Evolutionary conservation across 176 grass and related monocot genomes (phyloP).

Genomic region (Pontederia paniculata): DNA sequence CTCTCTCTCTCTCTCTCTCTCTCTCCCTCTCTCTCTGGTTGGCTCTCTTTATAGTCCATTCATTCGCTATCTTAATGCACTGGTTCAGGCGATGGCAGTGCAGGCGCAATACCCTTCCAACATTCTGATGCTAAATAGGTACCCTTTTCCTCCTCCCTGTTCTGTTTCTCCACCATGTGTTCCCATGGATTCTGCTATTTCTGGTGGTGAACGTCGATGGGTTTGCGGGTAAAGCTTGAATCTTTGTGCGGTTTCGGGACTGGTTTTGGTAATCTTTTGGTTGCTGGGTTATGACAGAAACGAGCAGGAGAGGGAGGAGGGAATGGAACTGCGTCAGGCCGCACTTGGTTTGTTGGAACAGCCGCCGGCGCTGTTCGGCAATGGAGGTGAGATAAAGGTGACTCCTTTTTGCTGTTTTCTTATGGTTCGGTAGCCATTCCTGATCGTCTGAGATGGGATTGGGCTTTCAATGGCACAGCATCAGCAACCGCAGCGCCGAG

Average conservation of each 20-base stretch:
- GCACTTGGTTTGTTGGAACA: constrained; percentile 9
- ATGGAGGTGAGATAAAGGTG: constrained; percentile 15
- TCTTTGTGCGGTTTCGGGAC: background rate
- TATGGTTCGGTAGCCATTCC: background rate
- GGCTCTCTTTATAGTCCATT: background rate
- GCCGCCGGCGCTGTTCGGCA: constrained; percentile 26
- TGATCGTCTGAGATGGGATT: constrained; percentile 16
- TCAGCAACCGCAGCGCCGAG: constrained; percentile 23
- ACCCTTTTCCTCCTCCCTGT: background rate
- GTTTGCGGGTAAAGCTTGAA: background rate
- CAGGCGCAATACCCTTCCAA: constrained; percentile 6
- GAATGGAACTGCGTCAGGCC: constrained; percentile 25
- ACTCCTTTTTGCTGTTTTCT: background rate
- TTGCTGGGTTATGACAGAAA: constrained; percentile 28
- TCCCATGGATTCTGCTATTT: background rate
- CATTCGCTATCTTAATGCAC: too few species aligned
- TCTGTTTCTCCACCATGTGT: too few species aligned
- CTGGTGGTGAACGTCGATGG: too few species aligned
- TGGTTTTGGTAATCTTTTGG: background rate
- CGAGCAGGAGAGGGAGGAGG: constrained; percentile 39
- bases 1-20: background rate
- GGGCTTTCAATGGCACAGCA: constrained; percentile 17
- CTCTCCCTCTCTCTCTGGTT: too few species aligned
- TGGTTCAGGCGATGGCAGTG: constrained; percentile 5
- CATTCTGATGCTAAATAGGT: constrained; percentile 5